phyloP scores from a whole-genome alignment of 352 stramenopile species.

The Globisporangium ultimum region DNA sequence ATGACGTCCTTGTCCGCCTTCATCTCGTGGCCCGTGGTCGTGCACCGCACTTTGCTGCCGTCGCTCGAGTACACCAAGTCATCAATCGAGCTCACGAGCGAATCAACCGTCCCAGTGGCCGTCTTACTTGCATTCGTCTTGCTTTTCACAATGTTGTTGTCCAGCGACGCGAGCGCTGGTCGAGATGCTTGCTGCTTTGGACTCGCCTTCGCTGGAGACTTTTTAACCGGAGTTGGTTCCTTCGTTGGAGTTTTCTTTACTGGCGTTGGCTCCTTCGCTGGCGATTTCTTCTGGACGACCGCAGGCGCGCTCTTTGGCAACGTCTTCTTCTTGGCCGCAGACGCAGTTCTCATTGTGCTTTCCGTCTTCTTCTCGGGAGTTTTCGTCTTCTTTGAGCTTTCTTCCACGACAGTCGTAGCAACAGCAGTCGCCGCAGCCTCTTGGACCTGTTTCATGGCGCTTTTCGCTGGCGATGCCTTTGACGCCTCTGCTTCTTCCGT shows the following conservation, averaged over 20 bases:
- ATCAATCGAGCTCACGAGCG: slow-evolving; percentile 31
- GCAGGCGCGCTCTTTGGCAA: neutral
- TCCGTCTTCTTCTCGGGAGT: slow-evolving; percentile 15
- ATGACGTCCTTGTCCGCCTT: slow-evolving; percentile 52
- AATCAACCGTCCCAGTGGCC: slow-evolving; percentile 29
- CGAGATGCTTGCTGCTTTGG: slow-evolving; percentile 8
- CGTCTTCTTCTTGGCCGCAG: slow-evolving; percentile 3
- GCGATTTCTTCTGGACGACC: slow-evolving; percentile 18
- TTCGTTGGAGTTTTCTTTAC: neutral
- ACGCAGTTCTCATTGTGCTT: neutral
- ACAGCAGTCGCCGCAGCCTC: slow-evolving; percentile 1
- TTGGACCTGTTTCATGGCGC: slow-evolving; percentile 8
- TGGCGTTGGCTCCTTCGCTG: slow-evolving; percentile 11
- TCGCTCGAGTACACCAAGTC: slow-evolving; percentile 49
- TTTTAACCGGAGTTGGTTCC: slow-evolving; percentile 6
- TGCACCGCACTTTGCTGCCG: slow-evolving; percentile 45
- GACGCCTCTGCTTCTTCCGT: neutral
- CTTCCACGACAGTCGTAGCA: neutral
- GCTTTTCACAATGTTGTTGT: slow-evolving; percentile 16
- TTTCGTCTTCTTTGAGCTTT: slow-evolving; percentile 6
- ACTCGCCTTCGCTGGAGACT: slow-evolving; percentile 17
- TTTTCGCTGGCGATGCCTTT: slow-evolving; percentile 8
- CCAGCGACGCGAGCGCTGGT: slow-evolving; percentile 10
- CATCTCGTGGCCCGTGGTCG: slow-evolving; percentile 66
- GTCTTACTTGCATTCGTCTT: slow-evolving; percentile 7